Percentiles rank a stretch among this genome's conserved stretches.
phyloP scores from a whole-genome alignment of 2,329 filamentous ascomycete genomes.

The Helicocarpus griseus region DNA sequence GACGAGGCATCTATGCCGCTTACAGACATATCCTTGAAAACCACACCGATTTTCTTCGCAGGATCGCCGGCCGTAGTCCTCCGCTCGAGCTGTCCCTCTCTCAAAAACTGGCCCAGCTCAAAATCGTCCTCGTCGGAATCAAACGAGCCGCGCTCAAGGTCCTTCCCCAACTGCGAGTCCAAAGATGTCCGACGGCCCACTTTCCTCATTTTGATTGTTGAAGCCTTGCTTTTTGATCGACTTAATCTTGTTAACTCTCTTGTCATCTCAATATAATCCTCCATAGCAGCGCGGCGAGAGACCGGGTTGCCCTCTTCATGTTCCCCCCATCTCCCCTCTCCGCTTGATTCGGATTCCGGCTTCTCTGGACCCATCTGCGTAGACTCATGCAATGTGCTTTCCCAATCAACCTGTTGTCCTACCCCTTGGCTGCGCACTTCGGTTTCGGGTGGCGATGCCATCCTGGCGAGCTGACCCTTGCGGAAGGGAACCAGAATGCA shows the following conservation, averaged over 20 bases:
- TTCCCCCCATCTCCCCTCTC: conserved; percentile 54
- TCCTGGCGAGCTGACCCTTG: not conserved
- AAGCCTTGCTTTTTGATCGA: conserved; percentile 27
- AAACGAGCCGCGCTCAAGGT: conserved; percentile 30
- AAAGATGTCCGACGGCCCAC: conserved; percentile 21
- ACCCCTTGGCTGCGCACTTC: not conserved
- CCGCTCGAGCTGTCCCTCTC: conserved; percentile 7
- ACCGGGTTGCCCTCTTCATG: conserved; percentile 46
- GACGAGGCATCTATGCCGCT: conserved; percentile 59
- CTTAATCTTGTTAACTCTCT: conserved; percentile 47
- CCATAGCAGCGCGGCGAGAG: conserved; percentile 45
- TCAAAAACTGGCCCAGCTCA: conserved; percentile 5
- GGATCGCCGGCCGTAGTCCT: conserved; percentile 37
- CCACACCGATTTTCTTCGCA: conserved; percentile 66
- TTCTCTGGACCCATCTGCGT: not conserved
- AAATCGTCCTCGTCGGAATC: not conserved
- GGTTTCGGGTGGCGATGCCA: not conserved
- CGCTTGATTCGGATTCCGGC: not conserved
- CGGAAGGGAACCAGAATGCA: not conserved
- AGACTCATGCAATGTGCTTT: not conserved
- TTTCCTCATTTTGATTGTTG: conserved; percentile 19
- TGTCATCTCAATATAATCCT: conserved; percentile 50
- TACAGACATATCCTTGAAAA: conserved; percentile 68
- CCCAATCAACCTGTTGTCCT: not conserved
- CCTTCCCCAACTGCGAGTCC: conserved; percentile 34